phyloP scores from a whole-genome alignment of 345 rosid genomes.

The Eucalyptus tenuipes region DNA sequence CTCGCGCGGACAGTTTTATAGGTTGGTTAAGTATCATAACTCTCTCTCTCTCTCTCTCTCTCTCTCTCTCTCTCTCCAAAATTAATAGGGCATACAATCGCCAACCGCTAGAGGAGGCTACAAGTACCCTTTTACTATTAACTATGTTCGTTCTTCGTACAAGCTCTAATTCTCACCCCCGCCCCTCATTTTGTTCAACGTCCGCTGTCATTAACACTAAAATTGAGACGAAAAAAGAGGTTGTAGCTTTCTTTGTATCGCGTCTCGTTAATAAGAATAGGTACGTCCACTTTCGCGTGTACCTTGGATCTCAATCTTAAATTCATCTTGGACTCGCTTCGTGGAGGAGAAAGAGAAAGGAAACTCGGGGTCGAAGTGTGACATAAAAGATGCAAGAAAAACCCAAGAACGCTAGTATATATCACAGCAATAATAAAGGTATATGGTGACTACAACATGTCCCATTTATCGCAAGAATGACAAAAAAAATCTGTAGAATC shows the following conservation, averaged over 20 bases:
- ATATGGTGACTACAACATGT: not conserved
- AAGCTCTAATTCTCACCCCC: not conserved
- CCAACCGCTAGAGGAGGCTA: not conserved
- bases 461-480: not conserved
- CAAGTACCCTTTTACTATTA: not conserved
- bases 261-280: not conserved
- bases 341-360: not conserved
- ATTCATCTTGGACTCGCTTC: not conserved
- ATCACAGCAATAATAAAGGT: not conserved
- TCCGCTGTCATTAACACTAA: not conserved
- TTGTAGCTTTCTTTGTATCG: not conserved
- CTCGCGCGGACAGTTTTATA: not conserved
- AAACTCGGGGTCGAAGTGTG: not conserved
- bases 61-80: not conserved
- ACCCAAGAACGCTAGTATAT: not conserved
- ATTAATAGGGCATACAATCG: not conserved
- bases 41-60: not conserved
- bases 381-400: not conserved
- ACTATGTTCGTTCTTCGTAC: not conserved
- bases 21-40: not conserved
- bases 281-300: not conserved
- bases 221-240: not conserved
- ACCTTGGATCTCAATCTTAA: not conserved
- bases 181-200: not conserved
- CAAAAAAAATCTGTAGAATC: not conserved